Conservation (phyloP, 768 basidiomycete genomes). For the Lentinus tigrinus region DNA sequence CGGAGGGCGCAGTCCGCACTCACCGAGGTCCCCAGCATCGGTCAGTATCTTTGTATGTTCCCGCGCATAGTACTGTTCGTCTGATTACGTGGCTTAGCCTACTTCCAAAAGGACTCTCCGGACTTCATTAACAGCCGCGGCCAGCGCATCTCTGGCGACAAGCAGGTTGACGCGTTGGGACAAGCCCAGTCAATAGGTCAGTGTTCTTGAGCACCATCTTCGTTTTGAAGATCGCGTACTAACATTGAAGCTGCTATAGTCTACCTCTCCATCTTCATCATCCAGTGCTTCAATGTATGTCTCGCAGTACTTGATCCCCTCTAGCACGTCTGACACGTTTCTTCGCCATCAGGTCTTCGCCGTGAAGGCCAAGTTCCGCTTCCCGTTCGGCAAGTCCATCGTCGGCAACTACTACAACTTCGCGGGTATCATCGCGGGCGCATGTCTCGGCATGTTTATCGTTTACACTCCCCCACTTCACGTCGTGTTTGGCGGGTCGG, state of each 20-base stretch:
- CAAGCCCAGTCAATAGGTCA: slow-evolving; percentile 62
- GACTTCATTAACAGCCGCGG: slow-evolving; percentile 58
- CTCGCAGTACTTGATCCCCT: not conserved
- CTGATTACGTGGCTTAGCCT: slow-evolving; percentile 32
- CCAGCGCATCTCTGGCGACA: slow-evolving; percentile 38
- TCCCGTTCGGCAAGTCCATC: slow-evolving; percentile 59
- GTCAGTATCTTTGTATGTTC: not conserved
- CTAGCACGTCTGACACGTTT: not conserved
- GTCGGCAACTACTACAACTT: slow-evolving; percentile 66
- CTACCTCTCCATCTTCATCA: slow-evolving; percentile 67
- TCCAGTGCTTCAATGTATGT: slow-evolving; percentile 64
- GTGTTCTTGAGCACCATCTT: slow-evolving; percentile 4
- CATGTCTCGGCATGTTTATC: slow-evolving; percentile 64
- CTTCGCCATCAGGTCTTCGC: slow-evolving; percentile 50
- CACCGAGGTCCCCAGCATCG: not conserved
- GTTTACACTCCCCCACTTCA: slow-evolving; percentile 69
- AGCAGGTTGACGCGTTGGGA: slow-evolving; percentile 58
- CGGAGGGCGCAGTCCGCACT: slow-evolving; percentile 42
- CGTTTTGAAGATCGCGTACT: not conserved
- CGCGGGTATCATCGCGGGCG: slow-evolving; percentile 58
- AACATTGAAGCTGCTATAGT: slow-evolving; percentile 27
- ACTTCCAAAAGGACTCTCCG: slow-evolving; percentile 47
- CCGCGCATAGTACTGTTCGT: not conserved
- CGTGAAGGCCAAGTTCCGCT: slow-evolving; percentile 61
- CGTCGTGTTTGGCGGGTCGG: slow-evolving; percentile 64